Base-by-base conservation (phyloP, 2,329 filamentous ascomycete species). In the Colletotrichum viniferum region DNA sequence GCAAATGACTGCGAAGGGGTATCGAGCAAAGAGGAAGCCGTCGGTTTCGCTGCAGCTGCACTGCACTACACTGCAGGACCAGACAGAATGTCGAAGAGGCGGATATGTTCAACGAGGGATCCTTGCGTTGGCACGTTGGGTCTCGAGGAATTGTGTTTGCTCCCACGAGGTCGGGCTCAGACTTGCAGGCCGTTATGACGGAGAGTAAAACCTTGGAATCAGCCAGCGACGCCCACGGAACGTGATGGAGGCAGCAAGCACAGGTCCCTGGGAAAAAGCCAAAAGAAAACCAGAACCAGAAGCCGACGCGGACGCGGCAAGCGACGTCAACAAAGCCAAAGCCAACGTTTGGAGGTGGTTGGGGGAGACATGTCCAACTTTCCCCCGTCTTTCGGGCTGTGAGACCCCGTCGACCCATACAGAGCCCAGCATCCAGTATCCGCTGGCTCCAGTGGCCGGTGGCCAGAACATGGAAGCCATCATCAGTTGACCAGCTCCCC, bases 141-240 rank as follows among this genome's bases (percentile, higher is more conserved):
- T 30, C 18, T 28, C 48, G 61, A 43, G 70, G 72, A 60, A 55
- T 36, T 24, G 52, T 71, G 68, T 72, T 56, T 63, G 62, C 48
- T 61, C 36, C 73, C 69, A 75, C 73, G 63, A 73, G 73, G 58
- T 30, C 62, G 63, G 63, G 63, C 63, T 75, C 69, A 75, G 63
- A 64, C 58, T 48, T 72, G 63, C 63, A 73, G 63, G 24, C 71
- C 73, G 69, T 68, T 68, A 62, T 26, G 55, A 64, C 28, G 63
- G 43, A 34, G 62, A 30, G 30, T 24, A 52, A 76, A 52, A 60
- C 36, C 62, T 30, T 63, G 62, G 61, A 24, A 65, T 16, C 18
- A 61, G 36, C 67, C 61, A 62, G 66, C 58, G 18, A 64, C 43
- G 43, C 26, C 58, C 26, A 61, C 58, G 58, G 43, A 48, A 48